Evolutionary conservation across 2,329 filamentous ascomycete species (phyloP).

Genomic region (Eutypa lata): DNA sequence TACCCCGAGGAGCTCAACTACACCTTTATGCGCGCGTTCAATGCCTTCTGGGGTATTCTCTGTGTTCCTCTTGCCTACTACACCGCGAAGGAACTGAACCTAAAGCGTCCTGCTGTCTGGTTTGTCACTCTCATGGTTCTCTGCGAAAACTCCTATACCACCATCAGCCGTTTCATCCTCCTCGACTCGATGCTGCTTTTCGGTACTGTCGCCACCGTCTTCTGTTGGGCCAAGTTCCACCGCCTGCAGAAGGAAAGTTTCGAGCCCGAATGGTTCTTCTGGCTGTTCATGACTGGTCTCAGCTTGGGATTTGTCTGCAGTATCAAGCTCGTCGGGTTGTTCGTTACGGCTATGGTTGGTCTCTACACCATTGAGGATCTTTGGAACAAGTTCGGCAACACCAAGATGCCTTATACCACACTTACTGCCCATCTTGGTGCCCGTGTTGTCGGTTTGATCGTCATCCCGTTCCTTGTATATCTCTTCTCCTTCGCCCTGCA

Average conservation of each 20-base stretch:
- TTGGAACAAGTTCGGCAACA: slow-evolving; percentile 96
- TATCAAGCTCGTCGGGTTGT: slow-evolving; percentile 97
- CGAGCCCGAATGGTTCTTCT: slow-evolving; percentile 87
- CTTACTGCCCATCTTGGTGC: slow-evolving; percentile 76
- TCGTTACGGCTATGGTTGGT: slow-evolving; percentile 91
- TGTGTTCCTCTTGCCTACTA: slow-evolving; percentile 94
- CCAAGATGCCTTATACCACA: slow-evolving; percentile 69
- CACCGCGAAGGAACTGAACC: slow-evolving; percentile 86
- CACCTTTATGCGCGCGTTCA: slow-evolving; percentile 98
- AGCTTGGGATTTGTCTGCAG: slow-evolving; percentile 98
- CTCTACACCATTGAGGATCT: slow-evolving; percentile 95
- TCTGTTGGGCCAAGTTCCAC: slow-evolving; percentile 98
- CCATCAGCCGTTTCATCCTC: slow-evolving; percentile 96
- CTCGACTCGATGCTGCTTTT: slow-evolving; percentile 98
- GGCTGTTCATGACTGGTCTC: slow-evolving; percentile 88
- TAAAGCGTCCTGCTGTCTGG: slow-evolving; percentile 87
- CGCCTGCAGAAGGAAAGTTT: slow-evolving; percentile 82
- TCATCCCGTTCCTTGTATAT: slow-evolving; percentile 88
- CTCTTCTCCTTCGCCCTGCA: slow-evolving; percentile 94
- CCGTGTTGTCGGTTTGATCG: slow-evolving; percentile 80
- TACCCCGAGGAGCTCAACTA: slow-evolving; percentile 95
- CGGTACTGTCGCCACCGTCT: slow-evolving; percentile 95
- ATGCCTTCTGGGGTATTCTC: slow-evolving; percentile 87
- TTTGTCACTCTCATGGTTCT: slow-evolving; percentile 94
- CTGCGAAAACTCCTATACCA: slow-evolving; percentile 98